phyloP scores from a whole-genome alignment of 1,139 yeast genomes.

The Yamadazyma dushanensis region DNA sequence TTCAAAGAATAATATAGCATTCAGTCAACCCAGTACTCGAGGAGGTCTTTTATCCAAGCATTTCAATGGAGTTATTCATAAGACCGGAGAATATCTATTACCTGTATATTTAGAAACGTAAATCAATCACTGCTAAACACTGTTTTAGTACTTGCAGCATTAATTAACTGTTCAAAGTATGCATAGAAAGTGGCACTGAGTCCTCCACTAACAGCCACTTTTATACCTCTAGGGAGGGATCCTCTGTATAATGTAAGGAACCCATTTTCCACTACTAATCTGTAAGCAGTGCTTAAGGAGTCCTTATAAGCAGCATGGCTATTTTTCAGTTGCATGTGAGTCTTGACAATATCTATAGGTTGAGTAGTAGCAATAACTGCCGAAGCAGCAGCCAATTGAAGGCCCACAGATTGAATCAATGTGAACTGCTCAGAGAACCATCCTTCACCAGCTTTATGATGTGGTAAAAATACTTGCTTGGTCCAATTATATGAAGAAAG shows the following conservation, averaged over 20 bases:
- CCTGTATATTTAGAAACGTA: conserved; percentile 48
- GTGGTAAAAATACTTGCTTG: conserved; percentile 67
- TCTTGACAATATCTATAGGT: conserved; percentile 87
- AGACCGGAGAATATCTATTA: conserved; percentile 47
- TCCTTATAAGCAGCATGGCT: conserved; percentile 64
- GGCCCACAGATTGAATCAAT: conserved; percentile 43
- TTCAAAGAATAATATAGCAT: conserved; percentile 47
- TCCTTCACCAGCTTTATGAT: conserved; percentile 37
- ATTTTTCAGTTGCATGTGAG: conserved; percentile 82
- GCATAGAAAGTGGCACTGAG: conserved; percentile 71
- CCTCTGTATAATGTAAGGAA: conserved; percentile 57
- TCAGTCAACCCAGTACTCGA: conserved; percentile 70
- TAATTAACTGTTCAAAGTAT: conserved; percentile 53
- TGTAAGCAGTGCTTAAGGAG: conserved; percentile 70
- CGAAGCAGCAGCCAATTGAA: conserved; percentile 56
- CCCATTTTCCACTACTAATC: conserved; percentile 71
- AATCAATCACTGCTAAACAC: conserved; percentile 38
- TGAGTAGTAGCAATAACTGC: conserved; percentile 81
- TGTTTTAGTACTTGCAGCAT: conserved; percentile 48
- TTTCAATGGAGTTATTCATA: conserved; percentile 53
- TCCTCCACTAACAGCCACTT: conserved; percentile 79
- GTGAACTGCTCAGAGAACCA: conserved; percentile 53
- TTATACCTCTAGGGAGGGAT: conserved; percentile 73
- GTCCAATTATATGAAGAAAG: conserved; percentile 79
- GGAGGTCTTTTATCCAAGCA: conserved; percentile 57